Evolutionary conservation across 2,329 filamentous ascomycete genomes (phyloP).

Genomic region (Penicillium hordei): DNA sequence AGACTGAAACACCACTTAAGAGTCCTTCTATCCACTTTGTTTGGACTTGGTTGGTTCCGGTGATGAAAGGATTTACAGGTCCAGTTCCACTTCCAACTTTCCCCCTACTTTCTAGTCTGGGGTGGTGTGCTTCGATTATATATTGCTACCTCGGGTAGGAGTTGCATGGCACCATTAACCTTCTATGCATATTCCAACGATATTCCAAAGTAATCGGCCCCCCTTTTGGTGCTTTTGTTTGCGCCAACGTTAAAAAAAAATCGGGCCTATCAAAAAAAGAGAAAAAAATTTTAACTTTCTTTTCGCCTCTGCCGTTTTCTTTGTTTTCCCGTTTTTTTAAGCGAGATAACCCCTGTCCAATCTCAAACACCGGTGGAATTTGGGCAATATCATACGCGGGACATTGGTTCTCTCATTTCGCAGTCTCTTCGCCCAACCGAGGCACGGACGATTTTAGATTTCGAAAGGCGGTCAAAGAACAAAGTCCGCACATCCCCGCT

Average conservation of each 20-base stretch:
- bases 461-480: constrained; percentile 11
- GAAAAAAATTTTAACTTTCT: too few species aligned
- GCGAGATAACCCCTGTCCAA: too few species aligned
- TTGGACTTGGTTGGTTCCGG: background rate
- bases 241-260: background rate
- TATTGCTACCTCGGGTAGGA: background rate
- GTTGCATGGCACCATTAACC: background rate
- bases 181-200: background rate
- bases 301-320: background rate
- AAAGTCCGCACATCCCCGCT: constrained; percentile 21
- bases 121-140: background rate
- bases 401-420: too few species aligned
- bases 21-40: background rate
- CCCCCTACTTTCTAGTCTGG: background rate
- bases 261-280: background rate
- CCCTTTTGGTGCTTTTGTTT: background rate
- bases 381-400: too few species aligned
- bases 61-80: background rate
- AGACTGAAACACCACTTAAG: too few species aligned
- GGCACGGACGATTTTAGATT: constrained; percentile 13
- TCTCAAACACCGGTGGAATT: too few species aligned
- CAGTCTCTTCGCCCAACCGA: too few species aligned
- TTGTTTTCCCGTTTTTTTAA: background rate
- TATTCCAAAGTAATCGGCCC: background rate
- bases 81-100: background rate